Conservation (phyloP, 2,329 filamentous ascomycete genomes). For the Colletotrichum tropicicola region DNA sequence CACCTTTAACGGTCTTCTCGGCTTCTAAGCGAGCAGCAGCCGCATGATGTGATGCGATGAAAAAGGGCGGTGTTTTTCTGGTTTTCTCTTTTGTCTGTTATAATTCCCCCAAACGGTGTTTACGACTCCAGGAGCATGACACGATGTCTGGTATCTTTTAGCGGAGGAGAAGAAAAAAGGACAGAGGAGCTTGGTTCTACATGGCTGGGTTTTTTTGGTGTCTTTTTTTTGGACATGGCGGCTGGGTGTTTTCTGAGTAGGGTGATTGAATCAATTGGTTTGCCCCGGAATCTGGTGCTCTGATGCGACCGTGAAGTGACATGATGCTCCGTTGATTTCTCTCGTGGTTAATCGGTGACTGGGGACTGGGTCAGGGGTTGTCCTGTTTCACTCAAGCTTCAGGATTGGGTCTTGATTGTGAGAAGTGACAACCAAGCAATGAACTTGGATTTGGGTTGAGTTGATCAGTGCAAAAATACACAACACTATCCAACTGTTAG, state of each 20-base stretch:
- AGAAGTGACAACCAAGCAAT: no score
- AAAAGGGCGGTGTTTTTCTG: not conserved
- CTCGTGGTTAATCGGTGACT: no score
- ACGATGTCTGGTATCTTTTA: not conserved
- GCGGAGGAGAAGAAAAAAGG: not conserved
- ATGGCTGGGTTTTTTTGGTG: constrained; percentile 9
- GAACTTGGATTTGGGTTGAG: no score
- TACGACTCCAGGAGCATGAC: constrained; percentile 2
- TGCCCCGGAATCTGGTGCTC: not conserved
- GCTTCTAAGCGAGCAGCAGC: constrained; percentile 39
- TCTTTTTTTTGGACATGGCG: constrained; percentile 2
- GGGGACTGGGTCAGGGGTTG: not conserved
- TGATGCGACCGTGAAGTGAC: not conserved
- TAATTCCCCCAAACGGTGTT: not conserved
- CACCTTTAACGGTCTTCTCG: constrained; percentile 54
- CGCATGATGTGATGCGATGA: not conserved
- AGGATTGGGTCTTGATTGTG: not conserved
- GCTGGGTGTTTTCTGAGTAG: constrained; percentile 22
- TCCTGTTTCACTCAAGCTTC: not conserved
- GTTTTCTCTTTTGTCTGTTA: constrained; percentile 6
- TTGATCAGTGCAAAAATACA: no score
- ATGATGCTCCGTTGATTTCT: not conserved
- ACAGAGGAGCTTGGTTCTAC: not conserved
- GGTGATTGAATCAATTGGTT: constrained; percentile 28
- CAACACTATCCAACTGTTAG: no score